Evolutionary conservation across 805 yeast species (phyloP), one percentile per base, ranked within the genome.

Genomic region (Myxozyma melibiosi): DNA sequence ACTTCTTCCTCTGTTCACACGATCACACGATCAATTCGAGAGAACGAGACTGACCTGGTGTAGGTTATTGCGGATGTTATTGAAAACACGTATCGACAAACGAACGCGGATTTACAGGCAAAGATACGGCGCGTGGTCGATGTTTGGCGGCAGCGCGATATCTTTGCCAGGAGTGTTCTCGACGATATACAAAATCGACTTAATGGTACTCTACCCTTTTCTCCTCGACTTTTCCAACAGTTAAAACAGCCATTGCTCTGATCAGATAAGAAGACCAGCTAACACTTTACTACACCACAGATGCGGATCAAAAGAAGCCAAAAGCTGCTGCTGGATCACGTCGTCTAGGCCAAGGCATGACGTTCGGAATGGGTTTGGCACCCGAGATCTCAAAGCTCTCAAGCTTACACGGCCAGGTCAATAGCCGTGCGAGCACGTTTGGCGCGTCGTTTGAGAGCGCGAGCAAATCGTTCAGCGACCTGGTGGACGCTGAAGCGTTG

Each of bases 131-230:
- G 90, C 35, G 83, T 85, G 16, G 74, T 83, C 16, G 77, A 74
- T 37, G 87, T 85, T n/a, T 85, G 90, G 90, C 75, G 76, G 38
- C 82, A 82, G 65, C 73, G 91, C 50, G 70, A 68, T n/a, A 79
- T 85, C 0, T 84, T 85, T 58, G 48, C 70, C 4, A 64, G 68
- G 3, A 66, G 65, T 1, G 74, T 70, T 4, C 63, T 76, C 48
- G 45, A 61, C 14, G 66, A 65, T 9, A 68, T 78, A 18, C 71
- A 70, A 24, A 51, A 59, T 6, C 56, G 60, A 28, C 52, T 70
- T 6, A 58, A 52, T 16, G 53, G 64, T 61, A 51, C 18, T 14
- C 22, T 28, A 4, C 37, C 35, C 34, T 37, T 30, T 35, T 53
- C 3, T 45, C 40, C 28, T 33, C 16, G 28, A 11, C 14, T 5